These are phyloP conservation scores for Leucaena leucocephala DNA, from an alignment of 306 rosid species.

Conservation along the genomic window DNA sequence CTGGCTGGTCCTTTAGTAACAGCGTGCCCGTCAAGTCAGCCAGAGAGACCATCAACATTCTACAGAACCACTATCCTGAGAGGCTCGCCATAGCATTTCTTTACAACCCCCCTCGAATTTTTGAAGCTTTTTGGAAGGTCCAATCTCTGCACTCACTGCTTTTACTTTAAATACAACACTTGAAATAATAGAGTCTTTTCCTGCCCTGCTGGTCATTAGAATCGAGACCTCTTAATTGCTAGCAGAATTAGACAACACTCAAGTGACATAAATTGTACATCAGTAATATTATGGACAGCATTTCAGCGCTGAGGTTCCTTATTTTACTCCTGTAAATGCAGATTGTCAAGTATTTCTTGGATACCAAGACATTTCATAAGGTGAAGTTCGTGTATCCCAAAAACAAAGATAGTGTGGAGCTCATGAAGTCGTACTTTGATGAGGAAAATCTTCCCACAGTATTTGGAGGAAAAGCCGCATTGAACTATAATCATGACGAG, in stretches of 20 bases:
- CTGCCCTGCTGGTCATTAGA: background rate
- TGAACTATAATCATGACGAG: conserved; percentile 73
- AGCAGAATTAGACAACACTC: background rate
- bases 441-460: conserved; percentile 83
- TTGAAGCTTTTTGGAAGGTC: conserved; percentile 63
- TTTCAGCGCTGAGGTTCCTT: background rate
- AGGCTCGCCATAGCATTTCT: conserved; percentile 55
- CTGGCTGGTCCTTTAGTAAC: conserved; percentile 49
- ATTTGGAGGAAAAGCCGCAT: conserved; percentile 75
- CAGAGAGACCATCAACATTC: conserved; percentile 45
- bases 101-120: conserved; percentile 55
- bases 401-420: conserved; percentile 78
- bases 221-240: background rate
- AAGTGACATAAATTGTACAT: background rate
- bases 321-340: conserved; percentile 43
- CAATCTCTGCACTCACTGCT: background rate
- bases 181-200: conserved; percentile 8
- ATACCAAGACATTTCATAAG: conserved; percentile 80
- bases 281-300: background rate
- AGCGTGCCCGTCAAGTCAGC: conserved; percentile 48
- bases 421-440: conserved; percentile 78
- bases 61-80: conserved; percentile 54
- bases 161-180: background rate
- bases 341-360: conserved; percentile 89
- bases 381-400: conserved; percentile 85